Evolutionary conservation across 2,329 filamentous ascomycete genomes (phyloP), one percentile per base, ranked within the genome.

Genomic region (Ascomycota sp.): DNA sequence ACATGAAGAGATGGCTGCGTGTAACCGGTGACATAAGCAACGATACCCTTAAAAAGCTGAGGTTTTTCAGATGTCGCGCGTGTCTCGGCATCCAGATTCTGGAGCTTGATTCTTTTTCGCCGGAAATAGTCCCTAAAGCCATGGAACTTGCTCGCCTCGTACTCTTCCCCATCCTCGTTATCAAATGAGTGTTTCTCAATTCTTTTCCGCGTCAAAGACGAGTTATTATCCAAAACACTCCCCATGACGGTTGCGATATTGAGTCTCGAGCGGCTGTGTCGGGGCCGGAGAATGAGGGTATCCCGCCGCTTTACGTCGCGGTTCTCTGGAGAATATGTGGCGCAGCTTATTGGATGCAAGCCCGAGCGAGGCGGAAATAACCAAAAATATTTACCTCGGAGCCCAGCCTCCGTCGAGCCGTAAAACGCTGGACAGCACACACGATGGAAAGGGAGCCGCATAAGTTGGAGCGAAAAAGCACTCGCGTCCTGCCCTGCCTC

Each of bases 101-200:
- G 89, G 4, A 98, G 66, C 50, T 98, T 98, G 53, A 92, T 73
- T 62, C 92, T 93, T 61, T 98, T 98, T 36, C 84, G 75, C 33
- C 84, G 68, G 50, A 93, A 91, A 53, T 95, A 98, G 48, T 95
- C 86, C 21, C 64, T 57, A 46, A 95, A 91, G 7, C 84, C 86
- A 24, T 82, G 81, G 53, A 95, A 98, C 34, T 68, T 70, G 40
- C 83, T 93, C 2, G 64, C 70, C 37, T 76, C 73, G 52, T 98
- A 98, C 52, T 98, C 91, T 37, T 95, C 86, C 37, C 89, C 86
- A 21, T 68, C 67, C 50, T 93, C 83, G 46, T 78, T 66, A 2
- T 75, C 62, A 50, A 93, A 95, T 2, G 63, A 67, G 54, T 92
- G 71, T 11, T 47, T 48, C 35, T 71, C 64, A 39, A 76, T 72